Conservation (phyloP, 2,329 filamentous ascomycete genomes). For the Epichloe elymi region DNA sequence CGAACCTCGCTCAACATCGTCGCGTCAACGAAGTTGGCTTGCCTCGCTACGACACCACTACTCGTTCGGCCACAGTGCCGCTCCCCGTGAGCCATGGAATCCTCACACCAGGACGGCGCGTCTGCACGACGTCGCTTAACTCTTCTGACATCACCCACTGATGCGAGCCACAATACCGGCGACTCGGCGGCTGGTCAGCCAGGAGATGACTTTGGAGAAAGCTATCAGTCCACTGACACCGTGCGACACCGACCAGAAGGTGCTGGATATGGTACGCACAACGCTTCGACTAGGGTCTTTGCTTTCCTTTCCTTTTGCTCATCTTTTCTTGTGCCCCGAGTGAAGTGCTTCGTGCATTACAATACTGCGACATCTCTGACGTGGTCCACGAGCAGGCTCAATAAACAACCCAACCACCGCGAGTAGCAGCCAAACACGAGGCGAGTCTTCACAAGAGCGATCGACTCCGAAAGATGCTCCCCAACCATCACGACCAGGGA, state of each 20-base stretch:
- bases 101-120: constrained; percentile 20
- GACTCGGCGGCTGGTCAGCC: constrained; percentile 21
- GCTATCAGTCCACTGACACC: constrained; percentile 46
- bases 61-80: constrained; percentile 5
- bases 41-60: constrained; percentile 1
- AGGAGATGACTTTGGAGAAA: constrained; percentile 37
- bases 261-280: constrained; percentile 35
- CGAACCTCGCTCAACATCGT: too few relatives aligned
- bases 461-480: constrained; percentile 18
- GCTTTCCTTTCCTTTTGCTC: neutral
- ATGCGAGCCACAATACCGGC: constrained; percentile 30
- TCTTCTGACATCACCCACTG: constrained; percentile 33
- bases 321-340: neutral
- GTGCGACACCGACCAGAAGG: constrained; percentile 43
- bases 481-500: constrained; percentile 24
- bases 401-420: constrained; percentile 9
- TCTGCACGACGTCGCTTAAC: constrained; percentile 24
- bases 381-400: constrained; percentile 5
- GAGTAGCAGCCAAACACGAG: constrained; percentile 19
- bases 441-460: constrained; percentile 25
- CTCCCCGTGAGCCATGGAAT: constrained; percentile 29
- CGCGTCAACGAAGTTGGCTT: too few relatives aligned
- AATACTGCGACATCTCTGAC: neutral
- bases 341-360: neutral
- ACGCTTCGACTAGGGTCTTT: neutral